Percentiles rank a stretch among this genome's conserved stretches.
Conservation (phyloP, 208 protist species). For the Trypanosoma congolense region DNA sequence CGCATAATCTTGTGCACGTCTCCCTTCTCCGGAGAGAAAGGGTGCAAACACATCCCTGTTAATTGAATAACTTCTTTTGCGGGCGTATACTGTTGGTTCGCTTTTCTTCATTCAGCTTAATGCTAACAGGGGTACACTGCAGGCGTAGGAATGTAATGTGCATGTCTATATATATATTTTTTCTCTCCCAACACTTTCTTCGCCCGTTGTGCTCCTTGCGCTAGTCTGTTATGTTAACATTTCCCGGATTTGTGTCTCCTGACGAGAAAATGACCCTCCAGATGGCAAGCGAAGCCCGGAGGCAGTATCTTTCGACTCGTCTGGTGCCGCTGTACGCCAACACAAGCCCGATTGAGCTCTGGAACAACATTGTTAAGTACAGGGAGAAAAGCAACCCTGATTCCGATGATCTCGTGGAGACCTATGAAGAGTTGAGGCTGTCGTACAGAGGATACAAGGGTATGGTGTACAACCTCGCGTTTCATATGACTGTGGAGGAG, state of each 20-base stretch:
- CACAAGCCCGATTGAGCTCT: constrained; percentile 69
- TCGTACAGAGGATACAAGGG: constrained; percentile 63
- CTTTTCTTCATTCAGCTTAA: too few relatives aligned
- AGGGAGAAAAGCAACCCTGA: constrained; percentile 19
- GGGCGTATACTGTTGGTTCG: too few relatives aligned
- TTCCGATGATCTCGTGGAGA: constrained; percentile 27
- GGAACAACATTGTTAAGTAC: constrained; percentile 74
- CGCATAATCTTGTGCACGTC: too few relatives aligned
- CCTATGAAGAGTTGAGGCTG: constrained; percentile 63
- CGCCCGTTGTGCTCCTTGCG: not conserved
- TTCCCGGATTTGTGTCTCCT: constrained; percentile 15
- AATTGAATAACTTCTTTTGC: too few relatives aligned
- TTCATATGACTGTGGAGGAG: constrained; percentile 48
- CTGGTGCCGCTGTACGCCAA: constrained; percentile 48
- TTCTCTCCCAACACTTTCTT: not conserved
- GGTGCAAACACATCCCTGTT: too few relatives aligned
- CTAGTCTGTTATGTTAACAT: constrained; percentile 11
- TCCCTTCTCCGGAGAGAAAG: too few relatives aligned
- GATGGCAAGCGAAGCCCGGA: constrained; percentile 40
- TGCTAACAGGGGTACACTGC: too few relatives aligned
- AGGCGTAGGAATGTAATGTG: too few relatives aligned
- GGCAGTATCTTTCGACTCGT: constrained; percentile 40
- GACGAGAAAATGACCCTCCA: constrained; percentile 26
- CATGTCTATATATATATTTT: too few relatives aligned
- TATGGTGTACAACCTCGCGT: constrained; percentile 73